These are phyloP conservation scores for Hypericum perforatum DNA, from an alignment of 345 rosid species.

Conservation along the genomic window DNA sequence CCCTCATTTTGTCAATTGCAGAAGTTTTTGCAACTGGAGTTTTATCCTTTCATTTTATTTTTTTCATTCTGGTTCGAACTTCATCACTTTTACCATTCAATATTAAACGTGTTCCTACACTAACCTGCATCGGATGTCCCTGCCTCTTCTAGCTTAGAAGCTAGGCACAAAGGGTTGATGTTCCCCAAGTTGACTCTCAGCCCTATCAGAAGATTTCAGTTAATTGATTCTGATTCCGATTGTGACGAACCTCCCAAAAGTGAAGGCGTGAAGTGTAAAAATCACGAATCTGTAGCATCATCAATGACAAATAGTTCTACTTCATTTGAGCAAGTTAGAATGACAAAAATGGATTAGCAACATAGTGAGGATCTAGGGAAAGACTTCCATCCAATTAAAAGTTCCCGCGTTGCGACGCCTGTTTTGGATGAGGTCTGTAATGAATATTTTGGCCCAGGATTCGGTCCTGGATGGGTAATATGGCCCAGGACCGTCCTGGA, in stretches of 20 bases:
- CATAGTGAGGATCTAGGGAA: too few species aligned
- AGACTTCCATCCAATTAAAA: conserved; percentile 22
- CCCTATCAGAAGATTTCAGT: conserved; percentile 77
- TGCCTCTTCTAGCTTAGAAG: conserved; percentile 31
- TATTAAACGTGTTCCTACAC: too few species aligned
- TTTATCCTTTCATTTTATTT: too few species aligned
- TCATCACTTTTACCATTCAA: too few species aligned
- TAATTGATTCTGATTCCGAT: conserved; percentile 68
- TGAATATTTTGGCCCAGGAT: too few species aligned
- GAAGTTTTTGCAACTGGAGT: too few species aligned
- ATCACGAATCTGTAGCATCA: conserved; percentile 17
- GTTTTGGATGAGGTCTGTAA: conserved; percentile 68
- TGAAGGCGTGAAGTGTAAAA: conserved; percentile 18
- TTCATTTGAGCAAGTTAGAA: conserved; percentile 28
- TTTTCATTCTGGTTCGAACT: too few species aligned
- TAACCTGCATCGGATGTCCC: conserved; percentile 29
- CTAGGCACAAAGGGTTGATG: conserved; percentile 21
- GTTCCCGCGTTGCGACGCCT: conserved; percentile 5
- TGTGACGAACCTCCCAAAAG: conserved; percentile 39
- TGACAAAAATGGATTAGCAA: conserved; percentile 8
- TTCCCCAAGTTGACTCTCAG: conserved; percentile 50
- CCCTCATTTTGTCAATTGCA: too few species aligned
- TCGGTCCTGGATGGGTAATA: too few species aligned
- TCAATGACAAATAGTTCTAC: conserved; percentile 18
- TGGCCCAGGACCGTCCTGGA: too few species aligned